Evolutionary conservation across 352 stramenopile genomes (phyloP), one percentile per base, ranked within the genome.

Genomic region (Globisporangium alternatum): DNA sequence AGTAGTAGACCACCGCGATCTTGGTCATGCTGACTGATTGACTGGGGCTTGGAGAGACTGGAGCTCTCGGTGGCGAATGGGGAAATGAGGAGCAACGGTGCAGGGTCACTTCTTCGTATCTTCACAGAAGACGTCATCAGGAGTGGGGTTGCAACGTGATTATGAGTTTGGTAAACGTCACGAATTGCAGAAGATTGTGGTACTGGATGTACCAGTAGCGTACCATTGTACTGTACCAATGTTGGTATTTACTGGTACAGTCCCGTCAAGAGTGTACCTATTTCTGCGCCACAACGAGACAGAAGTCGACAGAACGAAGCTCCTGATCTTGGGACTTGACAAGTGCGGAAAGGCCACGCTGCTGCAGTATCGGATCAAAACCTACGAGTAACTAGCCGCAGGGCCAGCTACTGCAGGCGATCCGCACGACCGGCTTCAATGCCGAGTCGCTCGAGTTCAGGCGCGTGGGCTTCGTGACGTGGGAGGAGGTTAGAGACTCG

Each of bases 1-100:
- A 89, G 72, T 93, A 93, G 71, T 88, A 89, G 45, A 93, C 65
- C 60, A 93, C 86, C 7, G 81, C 81, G 54, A 93, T 80, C 60
- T 90, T 91, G 35, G 82, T 76, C 72, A 62, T 72, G 35, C n/a
- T n/a, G n/a, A n/a, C n/a, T n/a, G n/a, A n/a, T n/a, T n/a, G n/a
- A n/a, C n/a, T n/a, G n/a, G n/a, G n/a, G n/a, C n/a, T n/a, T n/a
- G n/a, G n/a, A n/a, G 13, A 52, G 37, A 45, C 17, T 12, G 55
- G 21, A 63, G 44, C 56, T 60, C 22, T 30, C 10, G 47, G 8
- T 52, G 45, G 4, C 33, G 33, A 39, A 39, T 39, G 4, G 33
- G 33, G 33, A 8, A 39, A 39, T 39, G 33, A 39, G 8, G 33
- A 39, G 33, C 33, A n/a, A n/a, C n/a, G n/a, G n/a, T n/a, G n/a